Conservation (phyloP, 2,329 filamentous ascomycete genomes). For the Epichloe glyceriae region DNA sequence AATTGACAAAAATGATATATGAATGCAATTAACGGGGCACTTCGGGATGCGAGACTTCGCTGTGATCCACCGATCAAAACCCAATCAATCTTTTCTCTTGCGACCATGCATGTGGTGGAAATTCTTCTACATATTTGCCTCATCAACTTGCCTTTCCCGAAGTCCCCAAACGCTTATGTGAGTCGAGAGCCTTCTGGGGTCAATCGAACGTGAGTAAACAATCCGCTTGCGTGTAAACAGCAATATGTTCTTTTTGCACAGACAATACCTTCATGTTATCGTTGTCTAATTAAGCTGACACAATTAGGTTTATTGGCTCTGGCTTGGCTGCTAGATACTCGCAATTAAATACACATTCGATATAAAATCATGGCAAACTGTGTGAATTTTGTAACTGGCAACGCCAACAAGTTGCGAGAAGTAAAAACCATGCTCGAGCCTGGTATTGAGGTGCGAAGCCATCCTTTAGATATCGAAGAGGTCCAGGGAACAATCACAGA, state of each 20-base stretch:
- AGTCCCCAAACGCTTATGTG: not conserved
- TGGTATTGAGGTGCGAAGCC: constrained; percentile 59
- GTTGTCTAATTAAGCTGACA: not conserved
- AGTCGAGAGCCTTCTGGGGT: not conserved
- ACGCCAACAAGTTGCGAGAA: constrained; percentile 85
- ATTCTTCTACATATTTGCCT: not conserved
- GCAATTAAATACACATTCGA: not conserved
- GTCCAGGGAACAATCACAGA: constrained; percentile 89
- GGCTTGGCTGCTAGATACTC: not conserved
- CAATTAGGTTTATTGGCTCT: not conserved
- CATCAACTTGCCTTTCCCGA: not conserved
- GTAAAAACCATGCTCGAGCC: constrained; percentile 74
- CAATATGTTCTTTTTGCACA: not conserved
- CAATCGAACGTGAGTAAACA: not conserved
- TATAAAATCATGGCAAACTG: constrained; percentile 25
- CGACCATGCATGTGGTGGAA: not conserved
- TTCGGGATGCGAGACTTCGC: not conserved
- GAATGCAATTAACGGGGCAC: not conserved
- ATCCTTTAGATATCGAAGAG: constrained; percentile 70
- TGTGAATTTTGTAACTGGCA: constrained; percentile 92
- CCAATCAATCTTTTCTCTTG: not conserved
- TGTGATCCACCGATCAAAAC: not conserved
- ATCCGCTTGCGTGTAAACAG: not conserved
- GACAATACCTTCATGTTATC: not conserved
- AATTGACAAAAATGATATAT: not conserved